A percentile compares a stretch with the other conserved stretches of the same genome.
Conservation (phyloP, 441 rosid genomes). For the Pelargonium cotyledonis region DNA sequence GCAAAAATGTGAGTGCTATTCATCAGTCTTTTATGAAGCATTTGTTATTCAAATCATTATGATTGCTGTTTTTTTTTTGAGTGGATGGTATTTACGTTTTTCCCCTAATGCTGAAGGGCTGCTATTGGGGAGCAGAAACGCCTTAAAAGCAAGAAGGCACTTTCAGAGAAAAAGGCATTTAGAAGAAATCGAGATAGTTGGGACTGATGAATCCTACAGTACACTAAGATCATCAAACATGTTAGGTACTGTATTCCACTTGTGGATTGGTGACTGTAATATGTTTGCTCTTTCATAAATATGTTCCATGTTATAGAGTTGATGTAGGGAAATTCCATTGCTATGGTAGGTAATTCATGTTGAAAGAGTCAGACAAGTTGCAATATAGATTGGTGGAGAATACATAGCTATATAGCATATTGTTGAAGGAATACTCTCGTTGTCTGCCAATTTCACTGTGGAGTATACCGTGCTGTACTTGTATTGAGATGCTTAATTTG, state of each 20-base stretch:
- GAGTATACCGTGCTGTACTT: background rate
- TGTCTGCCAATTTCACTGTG: background rate
- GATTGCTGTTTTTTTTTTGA: too few relatives aligned
- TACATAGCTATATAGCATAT: background rate
- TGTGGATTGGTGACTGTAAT: background rate
- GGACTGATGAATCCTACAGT: slow-evolving; percentile 33
- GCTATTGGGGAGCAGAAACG: slow-evolving; percentile 80
- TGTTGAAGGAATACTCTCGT: background rate
- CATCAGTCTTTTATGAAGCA: background rate
- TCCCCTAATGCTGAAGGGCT: slow-evolving; percentile 45
- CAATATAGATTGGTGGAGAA: background rate
- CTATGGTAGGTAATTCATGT: background rate
- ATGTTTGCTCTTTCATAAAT: background rate
- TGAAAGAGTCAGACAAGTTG: background rate
- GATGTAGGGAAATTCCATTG: background rate
- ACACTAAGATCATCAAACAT: slow-evolving; percentile 2
- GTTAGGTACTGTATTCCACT: background rate
- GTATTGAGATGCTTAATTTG: background rate
- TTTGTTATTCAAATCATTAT: background rate
- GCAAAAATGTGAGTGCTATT: slow-evolving; percentile 51
- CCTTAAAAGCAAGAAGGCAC: slow-evolving; percentile 68
- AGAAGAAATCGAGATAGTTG: slow-evolving; percentile 75
- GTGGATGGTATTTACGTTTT: too few relatives aligned
- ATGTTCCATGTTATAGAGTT: background rate
- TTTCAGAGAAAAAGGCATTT: slow-evolving; percentile 74